A percentile compares a stretch with the other conserved stretches of the same genome.
Evolutionary conservation across 495 filamentous ascomycete species (phyloP).

Genomic region (Aspergillus sparsus): DNA sequence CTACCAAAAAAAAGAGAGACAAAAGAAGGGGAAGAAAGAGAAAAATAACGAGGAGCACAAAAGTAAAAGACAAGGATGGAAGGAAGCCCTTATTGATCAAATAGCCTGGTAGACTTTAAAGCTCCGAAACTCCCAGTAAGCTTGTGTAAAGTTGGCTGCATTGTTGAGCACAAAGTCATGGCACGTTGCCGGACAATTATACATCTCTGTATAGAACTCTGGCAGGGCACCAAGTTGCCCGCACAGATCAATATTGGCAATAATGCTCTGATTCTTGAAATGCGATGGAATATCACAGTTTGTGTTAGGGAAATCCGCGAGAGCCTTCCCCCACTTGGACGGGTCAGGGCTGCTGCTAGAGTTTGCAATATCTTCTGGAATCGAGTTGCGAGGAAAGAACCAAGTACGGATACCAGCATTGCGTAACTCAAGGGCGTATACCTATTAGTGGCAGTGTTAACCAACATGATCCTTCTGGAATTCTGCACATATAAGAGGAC

Average conservation of each 20-base stretch:
- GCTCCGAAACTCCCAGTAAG: conserved; percentile 54
- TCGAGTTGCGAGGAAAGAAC: conserved; percentile 46
- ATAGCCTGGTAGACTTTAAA: conserved; percentile 46
- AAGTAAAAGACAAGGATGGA: no score
- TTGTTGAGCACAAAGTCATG: conserved; percentile 43
- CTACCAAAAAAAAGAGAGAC: no score
- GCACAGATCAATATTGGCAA: conserved; percentile 55
- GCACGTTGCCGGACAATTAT: conserved; percentile 47
- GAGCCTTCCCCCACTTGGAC: conserved; percentile 45
- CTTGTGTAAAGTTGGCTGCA: conserved; percentile 39
- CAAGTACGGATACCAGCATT: conserved; percentile 50
- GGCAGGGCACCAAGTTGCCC: conserved; percentile 39
- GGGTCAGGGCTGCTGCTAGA: conserved; percentile 40
- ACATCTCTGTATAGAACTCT: conserved; percentile 41
- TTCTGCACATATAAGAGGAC: conserved; percentile 5
- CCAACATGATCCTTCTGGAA: not conserved
- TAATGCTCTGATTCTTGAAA: conserved; percentile 54
- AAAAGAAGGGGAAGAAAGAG: no score
- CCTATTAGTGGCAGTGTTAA: conserved; percentile 16
- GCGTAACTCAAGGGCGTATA: conserved; percentile 51
- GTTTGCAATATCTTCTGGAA: conserved; percentile 42
- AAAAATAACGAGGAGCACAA: no score
- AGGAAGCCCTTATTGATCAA: not conserved
- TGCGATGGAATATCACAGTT: conserved; percentile 49
- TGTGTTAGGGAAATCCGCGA: conserved; percentile 55